Conservation (phyloP, 2,329 filamentous ascomycete genomes). For the Purpureocillium takamizusanense region DNA sequence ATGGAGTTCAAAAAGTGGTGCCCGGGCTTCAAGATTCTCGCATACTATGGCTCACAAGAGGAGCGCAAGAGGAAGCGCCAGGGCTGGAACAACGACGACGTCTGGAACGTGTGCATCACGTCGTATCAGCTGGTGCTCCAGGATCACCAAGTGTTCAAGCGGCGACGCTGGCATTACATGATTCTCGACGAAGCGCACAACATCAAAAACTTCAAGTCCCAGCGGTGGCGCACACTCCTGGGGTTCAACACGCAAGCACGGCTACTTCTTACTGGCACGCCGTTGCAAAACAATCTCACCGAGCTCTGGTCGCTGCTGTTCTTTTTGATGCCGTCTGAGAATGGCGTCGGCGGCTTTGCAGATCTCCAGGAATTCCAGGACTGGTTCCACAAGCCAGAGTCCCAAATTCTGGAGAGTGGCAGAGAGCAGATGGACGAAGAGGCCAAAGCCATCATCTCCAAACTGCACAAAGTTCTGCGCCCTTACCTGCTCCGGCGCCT, state of each 20-base stretch:
- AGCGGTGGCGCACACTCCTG: constrained; percentile 90
- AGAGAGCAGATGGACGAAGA: constrained; percentile 92
- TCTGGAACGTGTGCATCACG: constrained; percentile 96
- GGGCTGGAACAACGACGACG: constrained; percentile 87
- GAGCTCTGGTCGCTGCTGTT: constrained; percentile 96
- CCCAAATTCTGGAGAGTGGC: constrained; percentile 92
- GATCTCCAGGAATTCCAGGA: constrained; percentile 93
- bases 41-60: constrained; percentile 90
- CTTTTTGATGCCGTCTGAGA: constrained; percentile 89
- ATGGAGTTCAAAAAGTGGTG: constrained; percentile 99
- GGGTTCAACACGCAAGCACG: constrained; percentile 87
- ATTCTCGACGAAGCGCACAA: constrained; percentile 98
- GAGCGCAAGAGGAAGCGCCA: constrained; percentile 85
- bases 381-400: constrained; percentile 91
- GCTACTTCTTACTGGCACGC: constrained; percentile 84
- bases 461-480: constrained; percentile 86
- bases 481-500: constrained; percentile 85
- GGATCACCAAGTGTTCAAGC: constrained; percentile 88
- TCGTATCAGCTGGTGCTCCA: constrained; percentile 95
- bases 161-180: constrained; percentile 93
- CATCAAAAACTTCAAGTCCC: constrained; percentile 98
- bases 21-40: constrained; percentile 94
- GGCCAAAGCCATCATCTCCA: constrained; percentile 80
- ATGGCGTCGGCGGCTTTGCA: constrained; percentile 81
- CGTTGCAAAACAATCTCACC: constrained; percentile 91